Evolutionary conservation across 176 grass and related monocot species (phyloP).

Genomic region (Carex kokanica): DNA sequence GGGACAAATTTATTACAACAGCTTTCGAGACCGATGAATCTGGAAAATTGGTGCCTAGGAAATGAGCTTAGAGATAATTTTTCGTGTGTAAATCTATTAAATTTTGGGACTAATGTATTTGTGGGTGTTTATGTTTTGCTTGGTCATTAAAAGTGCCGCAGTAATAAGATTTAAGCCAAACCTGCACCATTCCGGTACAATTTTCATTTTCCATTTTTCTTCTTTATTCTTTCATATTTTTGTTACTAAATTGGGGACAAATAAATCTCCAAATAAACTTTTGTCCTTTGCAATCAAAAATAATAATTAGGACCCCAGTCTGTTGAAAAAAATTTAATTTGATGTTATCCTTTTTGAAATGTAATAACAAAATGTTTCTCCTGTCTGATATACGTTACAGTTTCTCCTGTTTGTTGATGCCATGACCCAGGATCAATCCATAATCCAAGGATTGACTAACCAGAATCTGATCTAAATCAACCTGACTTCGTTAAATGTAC

Average conservation of each 20-base stretch:
- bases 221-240: not conserved
- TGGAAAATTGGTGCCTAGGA: constrained; percentile 49
- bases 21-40: constrained; percentile 71
- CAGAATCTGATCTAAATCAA: constrained; percentile 7
- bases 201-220: too few species aligned
- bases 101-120: not conserved
- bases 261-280: not conserved
- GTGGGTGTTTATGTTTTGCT: not conserved
- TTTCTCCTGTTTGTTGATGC: not conserved
- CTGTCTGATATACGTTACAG: not conserved
- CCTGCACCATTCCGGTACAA: too few species aligned
- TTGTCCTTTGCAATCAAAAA: not conserved
- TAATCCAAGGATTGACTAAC: not conserved
- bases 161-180: not conserved
- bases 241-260: not conserved
- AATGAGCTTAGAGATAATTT: constrained; percentile 26
- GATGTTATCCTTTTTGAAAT: not conserved
- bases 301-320: not conserved
- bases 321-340: constrained; percentile 1
- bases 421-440: not conserved
- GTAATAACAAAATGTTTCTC: not conserved
- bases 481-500: not conserved
- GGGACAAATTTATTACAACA: constrained; percentile 54
- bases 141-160: not conserved
- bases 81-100: not conserved